phyloP scores from a whole-genome alignment of 2,329 filamentous ascomycete genomes.

The Thielaviopsis euricoi region DNA sequence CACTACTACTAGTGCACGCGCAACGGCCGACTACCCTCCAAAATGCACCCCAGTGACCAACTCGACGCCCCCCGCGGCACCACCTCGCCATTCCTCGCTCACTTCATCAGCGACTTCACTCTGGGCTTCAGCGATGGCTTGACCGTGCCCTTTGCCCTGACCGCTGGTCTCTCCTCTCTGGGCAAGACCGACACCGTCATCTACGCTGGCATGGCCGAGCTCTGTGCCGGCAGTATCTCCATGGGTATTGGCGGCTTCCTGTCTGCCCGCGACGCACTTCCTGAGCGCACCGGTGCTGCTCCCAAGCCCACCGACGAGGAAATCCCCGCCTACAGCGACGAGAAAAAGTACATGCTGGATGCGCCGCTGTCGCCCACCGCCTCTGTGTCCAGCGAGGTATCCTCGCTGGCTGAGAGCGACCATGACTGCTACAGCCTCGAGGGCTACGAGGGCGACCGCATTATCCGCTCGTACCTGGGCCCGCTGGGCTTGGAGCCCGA shows the following conservation, averaged over 20 bases:
- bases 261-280: slow-evolving; percentile 30
- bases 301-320: background rate
- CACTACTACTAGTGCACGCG: background rate
- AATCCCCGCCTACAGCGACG: background rate
- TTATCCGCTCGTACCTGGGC: slow-evolving; percentile 20
- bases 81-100: slow-evolving; percentile 17
- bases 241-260: slow-evolving; percentile 61
- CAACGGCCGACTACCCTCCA: background rate
- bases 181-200: slow-evolving; percentile 46
- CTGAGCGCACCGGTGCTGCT: background rate
- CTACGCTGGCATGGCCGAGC: slow-evolving; percentile 51
- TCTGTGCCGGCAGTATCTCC: slow-evolving; percentile 54
- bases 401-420: slow-evolving; percentile 8
- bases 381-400: background rate
- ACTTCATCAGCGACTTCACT: slow-evolving; percentile 47
- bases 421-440: background rate
- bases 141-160: slow-evolving; percentile 60
- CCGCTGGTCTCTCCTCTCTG: slow-evolving; percentile 47
- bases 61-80: background rate
- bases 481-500: slow-evolving; percentile 17
- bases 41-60: background rate
- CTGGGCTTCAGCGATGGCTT: slow-evolving; percentile 59
- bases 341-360: background rate
- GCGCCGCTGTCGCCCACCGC: background rate
- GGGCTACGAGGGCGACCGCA: slow-evolving; percentile 10